Percentiles rank a stretch among this genome's conserved stretches.
Evolutionary conservation across 345 rosid genomes (phyloP).

Genomic region (Linum trigynum): DNA sequence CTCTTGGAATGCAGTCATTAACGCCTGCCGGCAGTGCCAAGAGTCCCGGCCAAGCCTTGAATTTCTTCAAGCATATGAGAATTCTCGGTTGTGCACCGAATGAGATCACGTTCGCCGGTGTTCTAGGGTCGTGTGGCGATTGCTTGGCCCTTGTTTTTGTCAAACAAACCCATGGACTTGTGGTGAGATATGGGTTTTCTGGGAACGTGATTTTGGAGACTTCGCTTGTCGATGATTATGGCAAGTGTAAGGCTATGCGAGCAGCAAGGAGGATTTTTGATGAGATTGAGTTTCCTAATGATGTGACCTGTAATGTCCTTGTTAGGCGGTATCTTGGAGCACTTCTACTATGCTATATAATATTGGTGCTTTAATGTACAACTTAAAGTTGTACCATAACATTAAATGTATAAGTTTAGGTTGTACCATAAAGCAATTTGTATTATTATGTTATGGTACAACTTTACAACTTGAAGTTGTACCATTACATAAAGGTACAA

Average conservation of each 20-base stretch:
- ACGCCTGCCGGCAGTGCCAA: slow-evolving; percentile 40
- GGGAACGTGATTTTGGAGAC: slow-evolving; percentile 60
- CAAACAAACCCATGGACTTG: slow-evolving; percentile 56
- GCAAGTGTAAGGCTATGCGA: slow-evolving; percentile 54
- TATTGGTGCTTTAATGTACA: too few relatives aligned
- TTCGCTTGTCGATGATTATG: slow-evolving; percentile 73
- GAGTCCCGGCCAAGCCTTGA: slow-evolving; percentile 28
- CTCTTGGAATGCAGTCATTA: slow-evolving; percentile 78
- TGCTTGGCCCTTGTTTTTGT: slow-evolving; percentile 30
- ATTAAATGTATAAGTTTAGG: too few relatives aligned
- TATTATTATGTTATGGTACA: too few relatives aligned
- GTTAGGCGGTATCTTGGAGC: slow-evolving; percentile 66
- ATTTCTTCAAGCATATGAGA: slow-evolving; percentile 45
- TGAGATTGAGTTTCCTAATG: slow-evolving; percentile 53
- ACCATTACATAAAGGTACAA: too few relatives aligned
- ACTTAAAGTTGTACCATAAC: too few relatives aligned
- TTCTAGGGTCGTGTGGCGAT: slow-evolving; percentile 42
- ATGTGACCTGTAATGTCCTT: slow-evolving; percentile 84
- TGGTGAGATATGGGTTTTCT: slow-evolving; percentile 42
- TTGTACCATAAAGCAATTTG: too few relatives aligned
- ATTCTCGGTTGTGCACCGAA: slow-evolving; percentile 35
- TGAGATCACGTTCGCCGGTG: slow-evolving; percentile 54
- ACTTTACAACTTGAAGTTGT: too few relatives aligned
- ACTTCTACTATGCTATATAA: too few relatives aligned
- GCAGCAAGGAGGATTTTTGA: slow-evolving; percentile 67